Base-by-base conservation (phyloP, 2,329 filamentous ascomycete genomes). In the Cladophialophora psammophila region DNA sequence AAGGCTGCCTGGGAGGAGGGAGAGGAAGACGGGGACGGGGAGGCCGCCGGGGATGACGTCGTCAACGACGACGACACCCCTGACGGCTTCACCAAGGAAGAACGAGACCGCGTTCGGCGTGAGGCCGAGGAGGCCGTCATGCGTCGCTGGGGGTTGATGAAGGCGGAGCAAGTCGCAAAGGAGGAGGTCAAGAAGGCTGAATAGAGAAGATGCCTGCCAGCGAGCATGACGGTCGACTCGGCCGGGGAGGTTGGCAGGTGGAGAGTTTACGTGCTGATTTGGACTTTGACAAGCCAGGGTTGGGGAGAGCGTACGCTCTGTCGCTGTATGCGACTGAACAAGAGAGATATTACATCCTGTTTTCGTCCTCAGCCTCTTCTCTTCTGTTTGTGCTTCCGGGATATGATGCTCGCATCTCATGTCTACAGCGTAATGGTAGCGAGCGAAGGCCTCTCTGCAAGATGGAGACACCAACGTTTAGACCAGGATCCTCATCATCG, bases 1-100 rank as follows among this genome's bases (percentile, higher is more conserved):
- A 67, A 67, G 35, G 56, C 66, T 31, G 66, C 56, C 12, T 72
- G 70, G 69, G 68, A 71, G 63, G 32, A 53, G 55, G 67, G 60
- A 52, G 67, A 20, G 13, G 35, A 61, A 18, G 52, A 64, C 26
- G 26, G 26, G 35, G 45, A 26, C n/a, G 7, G 20, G 59, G 34
- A 26, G 26, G 45, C 38, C n/a, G 20, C 13, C 18, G 42, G 42
- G 31, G 50, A 18, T 35, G 18, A n/a, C 9, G 40, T 52, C 36
- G 42, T 50, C 9, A 63, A 52, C 26, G 61, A 59, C 20, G 64
- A 65, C n/a, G 31, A 38, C 34, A 34, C 26, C 31, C 57, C 40
- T 7, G 67, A 71, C 18, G 66, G 68, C 6, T 66, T 50, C 15
- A 66, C 68, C n/a, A 60, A 45, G 18, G 60, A 60, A 36, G 40